phyloP scores from a whole-genome alignment of 1,139 yeast species.

The Meyerozyma smithsonii region DNA sequence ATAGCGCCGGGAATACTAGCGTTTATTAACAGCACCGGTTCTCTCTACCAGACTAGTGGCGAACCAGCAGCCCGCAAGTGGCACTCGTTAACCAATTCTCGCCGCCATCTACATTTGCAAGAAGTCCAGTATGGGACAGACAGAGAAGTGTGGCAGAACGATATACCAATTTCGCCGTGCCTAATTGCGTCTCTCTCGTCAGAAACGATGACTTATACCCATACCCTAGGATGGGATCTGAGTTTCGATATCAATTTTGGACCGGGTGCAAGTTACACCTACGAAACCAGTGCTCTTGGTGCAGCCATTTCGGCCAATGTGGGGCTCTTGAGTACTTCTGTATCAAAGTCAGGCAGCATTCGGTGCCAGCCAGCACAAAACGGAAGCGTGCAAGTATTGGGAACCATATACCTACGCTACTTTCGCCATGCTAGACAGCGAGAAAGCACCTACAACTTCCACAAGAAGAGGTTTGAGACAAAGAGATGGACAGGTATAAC shows the following conservation, averaged over 20 bases:
- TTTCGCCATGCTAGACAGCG: slow-evolving; percentile 1
- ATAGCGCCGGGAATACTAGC: background rate
- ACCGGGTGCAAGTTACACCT: background rate
- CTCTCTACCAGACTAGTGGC: background rate
- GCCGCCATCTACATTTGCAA: background rate
- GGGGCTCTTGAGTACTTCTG: background rate
- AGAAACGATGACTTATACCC: background rate
- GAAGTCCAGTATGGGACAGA: background rate
- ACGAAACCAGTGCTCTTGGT: background rate
- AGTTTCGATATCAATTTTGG: background rate
- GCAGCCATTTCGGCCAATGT: background rate
- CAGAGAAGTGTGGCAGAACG: background rate
- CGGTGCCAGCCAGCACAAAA: background rate
- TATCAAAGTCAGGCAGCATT: background rate
- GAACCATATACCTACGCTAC: background rate
- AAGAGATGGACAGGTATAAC: background rate
- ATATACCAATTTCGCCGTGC: slow-evolving; percentile 1
- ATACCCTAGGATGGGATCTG: background rate
- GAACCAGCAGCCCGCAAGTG: background rate
- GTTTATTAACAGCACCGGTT: background rate
- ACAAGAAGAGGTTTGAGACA: background rate
- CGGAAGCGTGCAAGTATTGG: slow-evolving; percentile 2
- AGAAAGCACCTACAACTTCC: background rate
- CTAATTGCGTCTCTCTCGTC: background rate
- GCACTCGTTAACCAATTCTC: background rate